Percentiles rank a stretch among this genome's conserved stretches.
Conservation (phyloP, 2,329 filamentous ascomycete genomes). For the Talaromyces sp. region DNA sequence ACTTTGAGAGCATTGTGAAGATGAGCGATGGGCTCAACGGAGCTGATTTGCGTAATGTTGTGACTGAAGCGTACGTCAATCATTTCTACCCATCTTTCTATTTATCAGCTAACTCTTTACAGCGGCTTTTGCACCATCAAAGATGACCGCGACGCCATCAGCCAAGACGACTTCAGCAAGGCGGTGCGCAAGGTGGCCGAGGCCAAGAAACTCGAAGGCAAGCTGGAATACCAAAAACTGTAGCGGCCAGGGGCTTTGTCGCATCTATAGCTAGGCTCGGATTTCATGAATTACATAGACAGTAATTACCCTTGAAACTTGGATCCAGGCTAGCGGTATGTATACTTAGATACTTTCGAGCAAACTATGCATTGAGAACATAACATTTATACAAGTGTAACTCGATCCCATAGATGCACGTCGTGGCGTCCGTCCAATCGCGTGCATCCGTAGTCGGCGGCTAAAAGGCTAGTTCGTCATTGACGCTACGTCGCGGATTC, state of each 20-base stretch:
- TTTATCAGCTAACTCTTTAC: slow-evolving; percentile 15
- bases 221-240: slow-evolving; percentile 95
- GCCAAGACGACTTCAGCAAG: slow-evolving; percentile 99
- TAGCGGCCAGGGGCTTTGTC: slow-evolving; percentile 38
- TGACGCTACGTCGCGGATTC: not conserved
- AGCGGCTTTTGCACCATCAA: slow-evolving; percentile 97
- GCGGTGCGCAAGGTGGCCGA: slow-evolving; percentile 96
- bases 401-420: not conserved
- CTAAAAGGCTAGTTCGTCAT: not conserved
- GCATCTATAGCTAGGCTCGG: not conserved
- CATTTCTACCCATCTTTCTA: not conserved
- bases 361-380: not conserved
- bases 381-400: not conserved
- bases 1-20: slow-evolving; percentile 99
- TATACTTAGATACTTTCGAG: not conserved
- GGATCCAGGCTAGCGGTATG: not conserved
- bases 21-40: slow-evolving; percentile 99
- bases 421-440: not conserved
- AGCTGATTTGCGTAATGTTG: slow-evolving; percentile 93
- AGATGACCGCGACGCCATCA: slow-evolving; percentile 92
- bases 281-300: slow-evolving; percentile 10
- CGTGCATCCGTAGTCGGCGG: not conserved
- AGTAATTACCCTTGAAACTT: slow-evolving; percentile 3
- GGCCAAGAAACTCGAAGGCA: slow-evolving; percentile 96
- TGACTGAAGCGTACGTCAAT: slow-evolving; percentile 92